Conservation (phyloP, 116 monocot species). For the Thalassia testudinum region DNA sequence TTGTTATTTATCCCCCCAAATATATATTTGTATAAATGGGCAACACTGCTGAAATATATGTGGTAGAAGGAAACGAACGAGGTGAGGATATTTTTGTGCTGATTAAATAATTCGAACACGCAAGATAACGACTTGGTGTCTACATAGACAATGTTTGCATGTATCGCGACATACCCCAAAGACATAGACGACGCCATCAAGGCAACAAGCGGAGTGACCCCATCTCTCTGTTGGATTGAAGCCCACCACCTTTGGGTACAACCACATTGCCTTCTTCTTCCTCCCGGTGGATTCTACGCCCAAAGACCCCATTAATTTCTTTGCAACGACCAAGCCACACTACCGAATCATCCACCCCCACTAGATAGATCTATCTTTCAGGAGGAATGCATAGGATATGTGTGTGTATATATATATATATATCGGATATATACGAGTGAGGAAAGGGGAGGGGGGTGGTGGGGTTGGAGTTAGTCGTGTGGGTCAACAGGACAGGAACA, state of each 20-base stretch:
- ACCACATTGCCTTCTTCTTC: constrained; percentile 91
- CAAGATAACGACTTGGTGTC: not conserved
- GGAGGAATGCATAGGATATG: not conserved
- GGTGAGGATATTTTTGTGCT: not conserved
- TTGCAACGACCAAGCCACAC: not conserved
- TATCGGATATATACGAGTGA: not conserved
- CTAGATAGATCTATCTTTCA: not conserved
- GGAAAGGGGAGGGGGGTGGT: not conserved
- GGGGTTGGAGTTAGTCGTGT: not conserved
- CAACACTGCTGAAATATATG: no score
- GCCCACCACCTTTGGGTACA: constrained; percentile 69
- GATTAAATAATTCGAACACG: not conserved
- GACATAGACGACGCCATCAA: constrained; percentile 56
- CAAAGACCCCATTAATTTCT: constrained; percentile 25
- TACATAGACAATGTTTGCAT: not conserved
- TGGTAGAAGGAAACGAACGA: not conserved
- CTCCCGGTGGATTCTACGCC: constrained; percentile 15
- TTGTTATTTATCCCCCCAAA: no score
- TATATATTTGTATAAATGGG: no score
- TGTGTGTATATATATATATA: not conserved
- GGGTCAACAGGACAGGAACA: constrained; percentile 1
- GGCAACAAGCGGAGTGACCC: constrained; percentile 92
- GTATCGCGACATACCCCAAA: constrained; percentile 66
- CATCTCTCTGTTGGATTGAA: constrained; percentile 93
- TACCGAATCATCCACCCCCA: no score